A percentile compares a stretch with the other conserved stretches of the same genome.
These are phyloP conservation scores for Globisporangium lucens DNA, from an alignment of 352 stramenopile genomes.

Conservation along the genomic window DNA sequence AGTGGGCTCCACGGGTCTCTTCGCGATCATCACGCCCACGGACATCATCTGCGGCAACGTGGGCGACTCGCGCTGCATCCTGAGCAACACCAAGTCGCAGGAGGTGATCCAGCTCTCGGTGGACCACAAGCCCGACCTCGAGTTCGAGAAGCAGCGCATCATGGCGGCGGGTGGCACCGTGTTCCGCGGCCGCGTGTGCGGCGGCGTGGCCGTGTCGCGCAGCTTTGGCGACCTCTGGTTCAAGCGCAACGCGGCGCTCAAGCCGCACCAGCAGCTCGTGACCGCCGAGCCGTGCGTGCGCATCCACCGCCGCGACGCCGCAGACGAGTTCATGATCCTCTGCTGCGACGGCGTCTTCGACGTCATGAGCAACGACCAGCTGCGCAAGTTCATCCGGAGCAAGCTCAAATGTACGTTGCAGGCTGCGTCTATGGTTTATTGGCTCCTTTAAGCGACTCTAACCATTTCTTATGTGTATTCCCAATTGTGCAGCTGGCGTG, in stretches of 20 bases:
- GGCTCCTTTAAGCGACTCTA: neutral
- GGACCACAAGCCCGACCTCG: slow-evolving; percentile 84
- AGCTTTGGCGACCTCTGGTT: slow-evolving; percentile 89
- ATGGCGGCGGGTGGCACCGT: slow-evolving; percentile 78
- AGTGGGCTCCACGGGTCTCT: slow-evolving; percentile 76
- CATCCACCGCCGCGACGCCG: slow-evolving; percentile 58
- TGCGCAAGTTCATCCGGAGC: slow-evolving; percentile 86
- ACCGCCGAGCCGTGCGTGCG: slow-evolving; percentile 81
- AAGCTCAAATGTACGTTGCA: slow-evolving; percentile 53
- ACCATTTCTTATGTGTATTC: neutral
- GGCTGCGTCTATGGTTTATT: neutral
- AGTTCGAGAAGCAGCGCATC: slow-evolving; percentile 87
- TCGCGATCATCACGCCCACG: slow-evolving; percentile 78
- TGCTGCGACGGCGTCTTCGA: slow-evolving; percentile 94
- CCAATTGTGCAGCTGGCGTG: slow-evolving; percentile 14
- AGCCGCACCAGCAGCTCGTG: slow-evolving; percentile 82
- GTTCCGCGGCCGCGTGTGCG: slow-evolving; percentile 81
- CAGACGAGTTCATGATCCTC: slow-evolving; percentile 92
- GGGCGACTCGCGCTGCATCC: slow-evolving; percentile 80
- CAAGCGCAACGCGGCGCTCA: slow-evolving; percentile 77
- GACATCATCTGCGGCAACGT: slow-evolving; percentile 84
- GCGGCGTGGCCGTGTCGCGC: slow-evolving; percentile 78
- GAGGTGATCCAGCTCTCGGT: slow-evolving; percentile 80
- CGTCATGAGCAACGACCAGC: slow-evolving; percentile 93
- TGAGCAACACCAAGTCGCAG: slow-evolving; percentile 70